Base-by-base conservation (phyloP, 73 alveolate genomes). In the Symbiodinium pilosum region DNA sequence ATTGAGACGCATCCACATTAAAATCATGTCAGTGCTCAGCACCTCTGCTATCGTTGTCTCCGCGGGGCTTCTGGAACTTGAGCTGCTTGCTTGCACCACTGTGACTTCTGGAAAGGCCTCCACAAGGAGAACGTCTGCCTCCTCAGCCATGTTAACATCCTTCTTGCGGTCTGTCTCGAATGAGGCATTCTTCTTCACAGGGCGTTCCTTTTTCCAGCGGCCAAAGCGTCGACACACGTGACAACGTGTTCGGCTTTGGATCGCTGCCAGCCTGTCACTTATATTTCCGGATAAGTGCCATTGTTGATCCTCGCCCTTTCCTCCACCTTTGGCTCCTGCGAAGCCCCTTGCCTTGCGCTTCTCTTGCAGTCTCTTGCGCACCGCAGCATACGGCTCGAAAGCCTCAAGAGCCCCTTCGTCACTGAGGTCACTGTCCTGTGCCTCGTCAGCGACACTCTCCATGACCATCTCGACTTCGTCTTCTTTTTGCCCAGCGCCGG, bases 401-500 rank as follows among this genome's bases (percentile, higher is more conserved):
- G 93, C 81, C 32, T 85, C 93, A 26, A 86, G 18, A 4, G 81
- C 81, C 26, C 56, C 93, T 47, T 86, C 93, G 32, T 84, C 92
- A n/a, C 56, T 71, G 26, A 5, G 43, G 39, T 47, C 93, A 21
- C 8, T 26, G 38, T 38, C 47, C 42, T 47, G 54, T 0, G 32
- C 83, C 0, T 51, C 36, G 3, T 44, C 83, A 1, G 52, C 93
- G 9, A 11, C 83, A 7, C 24, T 38, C 56, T 11, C 56, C 38
- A 38, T 30, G 2, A 32, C 24, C 20, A 8, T 51, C 28, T 38
- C 21, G 20, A 26, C 28, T 43, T 18, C 94, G 6, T 4, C 84
- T 4, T 9, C 94, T 0, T 51, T 21, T 0, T 44, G 51, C 26
- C 4, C 28, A 1, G 69, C 30, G n/a, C n/a, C n/a, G n/a, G n/a